Evolutionary conservation across 2,329 filamentous ascomycete genomes (phyloP).

Genomic region (Talaromyces sp.): DNA sequence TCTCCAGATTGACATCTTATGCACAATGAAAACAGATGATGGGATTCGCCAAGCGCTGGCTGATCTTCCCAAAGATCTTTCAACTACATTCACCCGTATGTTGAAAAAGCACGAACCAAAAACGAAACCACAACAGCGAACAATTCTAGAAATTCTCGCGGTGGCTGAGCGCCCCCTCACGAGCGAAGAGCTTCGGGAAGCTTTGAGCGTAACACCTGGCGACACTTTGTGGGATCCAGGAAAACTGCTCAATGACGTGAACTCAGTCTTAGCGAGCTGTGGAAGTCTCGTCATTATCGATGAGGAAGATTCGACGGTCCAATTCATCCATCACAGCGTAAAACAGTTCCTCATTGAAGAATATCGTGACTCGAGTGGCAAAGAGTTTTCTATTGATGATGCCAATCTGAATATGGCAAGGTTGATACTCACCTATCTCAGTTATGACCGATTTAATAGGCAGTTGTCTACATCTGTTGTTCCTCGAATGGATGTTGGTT

Average conservation of each 20-base stretch:
- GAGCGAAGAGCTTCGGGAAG: neutral
- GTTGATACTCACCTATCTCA: neutral
- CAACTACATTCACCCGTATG: conserved; percentile 3
- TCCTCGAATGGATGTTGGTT: neutral
- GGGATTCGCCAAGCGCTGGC: conserved; percentile 4
- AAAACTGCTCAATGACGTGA: neutral
- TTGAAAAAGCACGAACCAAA: neutral
- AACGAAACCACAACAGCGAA: neutral
- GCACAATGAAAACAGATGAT: conserved; percentile 1
- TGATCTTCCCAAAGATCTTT: conserved; percentile 7
- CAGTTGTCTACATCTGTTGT: conserved; percentile 1
- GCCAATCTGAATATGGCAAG: neutral
- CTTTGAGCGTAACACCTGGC: neutral
- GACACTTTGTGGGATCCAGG: neutral
- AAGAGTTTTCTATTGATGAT: neutral
- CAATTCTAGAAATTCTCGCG: neutral
- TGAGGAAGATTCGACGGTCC: conserved; percentile 2
- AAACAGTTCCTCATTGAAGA: neutral
- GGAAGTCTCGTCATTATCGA: conserved; percentile 7
- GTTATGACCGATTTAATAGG: neutral
- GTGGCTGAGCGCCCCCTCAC: neutral
- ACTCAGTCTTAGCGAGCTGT: neutral
- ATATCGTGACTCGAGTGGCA: neutral
- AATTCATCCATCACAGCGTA: conserved; percentile 11
- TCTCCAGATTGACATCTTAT: neutral